These are phyloP conservation scores for Chaetomiaceae sp. DNA, from an alignment of 2,329 filamentous ascomycete genomes.

Conservation along the genomic window DNA sequence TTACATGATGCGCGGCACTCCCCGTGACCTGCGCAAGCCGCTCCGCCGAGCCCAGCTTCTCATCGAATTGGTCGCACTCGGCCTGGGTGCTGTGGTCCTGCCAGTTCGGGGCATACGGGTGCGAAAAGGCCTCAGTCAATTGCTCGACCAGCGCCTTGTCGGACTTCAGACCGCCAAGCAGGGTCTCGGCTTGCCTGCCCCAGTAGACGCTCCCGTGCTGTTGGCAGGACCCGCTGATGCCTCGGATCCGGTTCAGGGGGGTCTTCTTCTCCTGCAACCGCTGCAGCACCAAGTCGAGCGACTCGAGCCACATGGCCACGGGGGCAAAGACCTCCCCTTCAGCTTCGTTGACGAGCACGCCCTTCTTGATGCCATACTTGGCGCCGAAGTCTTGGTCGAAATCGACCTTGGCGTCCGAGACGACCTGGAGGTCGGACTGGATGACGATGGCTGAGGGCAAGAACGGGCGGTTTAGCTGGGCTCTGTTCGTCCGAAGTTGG, in stretches of 20 bases:
- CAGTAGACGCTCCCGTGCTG: conserved; percentile 98
- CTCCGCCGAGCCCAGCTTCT: conserved; percentile 57
- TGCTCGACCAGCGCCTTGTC: conserved; percentile 63
- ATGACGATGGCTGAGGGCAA: conserved; percentile 65
- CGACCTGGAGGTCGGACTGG: conserved; percentile 70
- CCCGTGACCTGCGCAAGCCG: conserved; percentile 74
- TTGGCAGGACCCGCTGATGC: conserved; percentile 87
- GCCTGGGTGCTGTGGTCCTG: conserved; percentile 92
- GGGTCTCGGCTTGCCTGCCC: conserved; percentile 60
- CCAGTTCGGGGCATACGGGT: conserved; percentile 92
- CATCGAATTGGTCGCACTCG: conserved; percentile 87
- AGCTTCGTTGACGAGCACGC: conserved; percentile 72
- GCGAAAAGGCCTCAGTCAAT: conserved; percentile 66
- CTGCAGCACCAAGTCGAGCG: conserved; percentile 75
- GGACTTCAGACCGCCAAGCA: conserved; percentile 56
- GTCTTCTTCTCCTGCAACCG: conserved; percentile 64
- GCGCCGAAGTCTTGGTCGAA: conserved; percentile 76
- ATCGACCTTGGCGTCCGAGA: conserved; percentile 84
- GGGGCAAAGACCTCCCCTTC: conserved; percentile 90
- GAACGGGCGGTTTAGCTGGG: conserved; percentile 1
- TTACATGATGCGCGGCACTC: conserved; percentile 88
- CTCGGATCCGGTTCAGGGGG: conserved; percentile 68
- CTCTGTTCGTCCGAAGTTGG: background rate
- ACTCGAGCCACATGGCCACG: conserved; percentile 90
- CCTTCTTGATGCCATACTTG: conserved; percentile 78